Conservation (phyloP, 2,329 filamentous ascomycete species). For the Hypoxylon sp. region DNA sequence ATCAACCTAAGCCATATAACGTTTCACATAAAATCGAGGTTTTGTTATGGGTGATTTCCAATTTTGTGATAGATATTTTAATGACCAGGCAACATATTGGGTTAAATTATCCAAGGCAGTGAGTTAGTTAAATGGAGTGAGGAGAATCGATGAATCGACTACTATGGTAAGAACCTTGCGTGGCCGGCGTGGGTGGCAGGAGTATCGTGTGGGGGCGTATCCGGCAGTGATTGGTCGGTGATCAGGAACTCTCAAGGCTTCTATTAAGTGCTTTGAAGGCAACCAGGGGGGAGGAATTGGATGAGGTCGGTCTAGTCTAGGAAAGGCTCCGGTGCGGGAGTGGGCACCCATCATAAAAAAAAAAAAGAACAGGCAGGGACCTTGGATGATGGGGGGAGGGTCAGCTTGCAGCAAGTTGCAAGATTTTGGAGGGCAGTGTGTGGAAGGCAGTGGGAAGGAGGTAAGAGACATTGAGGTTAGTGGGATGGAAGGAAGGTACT, state of each 20-base stretch:
- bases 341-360: conserved; percentile 3
- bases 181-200: conserved; percentile 35
- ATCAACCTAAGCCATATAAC: conserved; percentile 7
- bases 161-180: conserved; percentile 29
- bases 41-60: conserved; percentile 1
- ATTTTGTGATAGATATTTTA: conserved; percentile 3
- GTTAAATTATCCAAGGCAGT: conserved; percentile 12
- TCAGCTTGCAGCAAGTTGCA: conserved; percentile 5
- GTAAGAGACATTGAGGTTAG: too few species aligned
- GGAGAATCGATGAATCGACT: conserved; percentile 4
- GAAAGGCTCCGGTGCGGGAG: conserved; percentile 18
- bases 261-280: conserved; percentile 30
- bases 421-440: conserved; percentile 9
- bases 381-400: conserved; percentile 9
- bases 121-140: conserved; percentile 21
- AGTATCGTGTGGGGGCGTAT: conserved; percentile 36
- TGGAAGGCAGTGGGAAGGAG: conserved; percentile 2
- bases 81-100: conserved; percentile 8
- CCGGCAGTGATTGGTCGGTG: conserved; percentile 32
- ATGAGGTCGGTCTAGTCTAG: conserved; percentile 2
- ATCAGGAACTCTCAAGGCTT: conserved; percentile 27
- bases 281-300: conserved; percentile 8
- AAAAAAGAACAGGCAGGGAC: background rate
- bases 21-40: conserved; percentile 27
- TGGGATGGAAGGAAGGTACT: conserved; percentile 13